A percentile compares a stretch with the other conserved stretches of the same genome.
Evolutionary conservation across 106 monocot genomes (phyloP).

Genomic region (Hemerocallis citrina): DNA sequence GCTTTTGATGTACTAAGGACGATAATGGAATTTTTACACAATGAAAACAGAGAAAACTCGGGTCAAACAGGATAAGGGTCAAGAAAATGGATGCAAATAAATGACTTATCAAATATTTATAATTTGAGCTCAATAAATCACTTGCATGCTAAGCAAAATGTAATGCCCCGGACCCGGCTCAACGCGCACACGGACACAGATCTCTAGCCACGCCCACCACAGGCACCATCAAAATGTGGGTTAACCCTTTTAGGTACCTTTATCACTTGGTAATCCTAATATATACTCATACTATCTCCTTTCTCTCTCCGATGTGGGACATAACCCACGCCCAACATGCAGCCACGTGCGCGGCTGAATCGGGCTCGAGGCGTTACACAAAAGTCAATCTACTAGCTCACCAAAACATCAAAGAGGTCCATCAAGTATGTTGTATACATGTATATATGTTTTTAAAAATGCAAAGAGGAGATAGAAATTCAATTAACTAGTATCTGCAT

Average conservation of each 20-base stretch:
- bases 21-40: neutral
- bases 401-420: neutral
- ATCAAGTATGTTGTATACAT: neutral
- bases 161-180: too few species aligned
- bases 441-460: too few species aligned
- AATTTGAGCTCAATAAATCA: neutral
- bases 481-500: neutral
- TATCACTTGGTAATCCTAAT: too few species aligned
- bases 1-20: neutral
- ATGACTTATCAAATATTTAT: neutral
- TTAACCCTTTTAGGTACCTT: too few species aligned
- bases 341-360: too few species aligned
- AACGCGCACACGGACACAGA: too few species aligned
- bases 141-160: neutral
- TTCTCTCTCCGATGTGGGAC: too few species aligned
- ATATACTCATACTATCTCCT: too few species aligned
- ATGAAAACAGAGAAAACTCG: neutral
- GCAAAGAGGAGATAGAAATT: neutral
- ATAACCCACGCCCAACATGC: too few species aligned
- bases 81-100: neutral
- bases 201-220: too few species aligned
- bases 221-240: too few species aligned
- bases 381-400: neutral
- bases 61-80: neutral
- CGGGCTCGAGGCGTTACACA: too few species aligned